Evolutionary conservation across 306 rosid species (phyloP), one percentile per base, ranked within the genome.

Genomic region (Quercus variabilis): DNA sequence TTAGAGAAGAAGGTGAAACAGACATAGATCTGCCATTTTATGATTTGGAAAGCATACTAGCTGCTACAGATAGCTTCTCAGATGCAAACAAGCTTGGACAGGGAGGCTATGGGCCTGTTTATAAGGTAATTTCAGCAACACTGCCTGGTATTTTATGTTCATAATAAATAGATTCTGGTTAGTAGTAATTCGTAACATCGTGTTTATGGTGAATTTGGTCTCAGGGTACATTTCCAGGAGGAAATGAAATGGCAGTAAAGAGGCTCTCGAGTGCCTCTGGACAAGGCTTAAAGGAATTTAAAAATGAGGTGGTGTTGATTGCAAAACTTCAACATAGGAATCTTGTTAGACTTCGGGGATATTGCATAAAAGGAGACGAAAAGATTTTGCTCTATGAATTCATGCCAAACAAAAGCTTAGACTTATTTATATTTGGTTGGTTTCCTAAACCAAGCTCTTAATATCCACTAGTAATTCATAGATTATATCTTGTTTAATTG

Each of bases 21-120:
- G 83, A 77, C 33, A 52, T 87, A 15, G 88, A 79, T 10, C 85
- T 91, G 2, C 89, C 92, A 5, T 76, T 38, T 56, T 87, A 65
- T 46, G 15, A 71, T 71, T 70, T 87, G 26, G 79, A 38, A 23
- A 76, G 85, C 35, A 69, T 91, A 23, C 4, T 82, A 3, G 81
- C 5, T 1, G 95, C 92, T 3, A 91, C 89, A 28, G 77, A 89
- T 70, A 58, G 80, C 54, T 89, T 91, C 74, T 86, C 94, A 19
- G 84, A 90, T 25, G 76, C 80, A 73, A 86, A 86, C 71, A 84
- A 82, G 76, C 85, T 85, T 5, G 92, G 91, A 63, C 73, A 13
- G 65, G 95, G 92, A 33, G 95, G 95, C 49, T 91, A 80, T 81
- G 95, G 95, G 19, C 87, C 89, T 12, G 93, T 91, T 3, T 89